Conservation (phyloP, 371 early-diverging fungal genomes). For the Mortierella sp. region DNA sequence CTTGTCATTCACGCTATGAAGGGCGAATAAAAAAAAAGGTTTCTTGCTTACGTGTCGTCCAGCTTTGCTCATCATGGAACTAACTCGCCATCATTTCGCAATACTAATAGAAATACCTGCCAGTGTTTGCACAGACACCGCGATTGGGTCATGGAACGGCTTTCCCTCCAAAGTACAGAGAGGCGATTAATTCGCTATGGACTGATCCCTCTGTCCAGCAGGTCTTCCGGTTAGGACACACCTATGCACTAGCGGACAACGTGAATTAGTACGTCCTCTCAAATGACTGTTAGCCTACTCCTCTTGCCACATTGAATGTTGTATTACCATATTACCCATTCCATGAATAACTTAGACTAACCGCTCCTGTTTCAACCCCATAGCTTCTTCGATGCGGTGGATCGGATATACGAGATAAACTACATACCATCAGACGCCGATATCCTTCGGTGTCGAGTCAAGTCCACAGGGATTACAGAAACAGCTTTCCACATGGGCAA, state of each 20-base stretch:
- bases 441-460: constrained; percentile 84
- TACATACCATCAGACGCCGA: constrained; percentile 93
- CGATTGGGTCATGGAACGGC: neutral
- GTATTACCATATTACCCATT: too few relatives aligned
- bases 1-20: too few relatives aligned
- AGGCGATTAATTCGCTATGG: constrained; percentile 40
- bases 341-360: too few relatives aligned
- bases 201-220: constrained; percentile 35
- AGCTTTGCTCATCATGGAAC: neutral
- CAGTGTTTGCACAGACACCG: neutral
- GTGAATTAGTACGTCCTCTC: constrained; percentile 41
- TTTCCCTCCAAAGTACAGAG: constrained; percentile 18
- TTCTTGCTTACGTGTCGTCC: neutral
- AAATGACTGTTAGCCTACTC: neutral
- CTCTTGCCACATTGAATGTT: neutral
- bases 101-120: constrained; percentile 44
- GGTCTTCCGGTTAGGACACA: constrained; percentile 41
- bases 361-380: constrained; percentile 56
- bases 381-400: constrained; percentile 89
- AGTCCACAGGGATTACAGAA: constrained; percentile 91
- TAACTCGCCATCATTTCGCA: neutral
- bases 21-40: neutral
- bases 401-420: constrained; percentile 80
- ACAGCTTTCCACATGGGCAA: constrained; percentile 86
- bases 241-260: constrained; percentile 44